Evolutionary conservation across 225 moss, liverwort and hornwort species (phyloP).

Genomic region (Climacium dendroides): DNA sequence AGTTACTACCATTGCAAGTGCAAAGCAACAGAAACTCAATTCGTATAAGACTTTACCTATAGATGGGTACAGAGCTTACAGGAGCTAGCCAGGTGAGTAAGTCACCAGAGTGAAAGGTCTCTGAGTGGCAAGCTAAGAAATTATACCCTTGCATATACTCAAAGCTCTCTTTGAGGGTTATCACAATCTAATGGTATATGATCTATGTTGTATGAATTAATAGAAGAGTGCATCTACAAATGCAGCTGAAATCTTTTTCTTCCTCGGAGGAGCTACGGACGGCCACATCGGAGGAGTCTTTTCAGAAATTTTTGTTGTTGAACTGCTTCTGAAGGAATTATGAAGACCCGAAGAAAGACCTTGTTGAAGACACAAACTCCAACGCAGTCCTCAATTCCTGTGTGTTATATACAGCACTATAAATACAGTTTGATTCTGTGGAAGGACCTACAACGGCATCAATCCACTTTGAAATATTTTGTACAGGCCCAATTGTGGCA

Average conservation of each 20-base stretch:
- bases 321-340: neutral
- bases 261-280: neutral
- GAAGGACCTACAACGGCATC: neutral
- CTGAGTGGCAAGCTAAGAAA: neutral
- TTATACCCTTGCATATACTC: neutral
- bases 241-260: conserved; percentile 2
- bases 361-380: neutral
- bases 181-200: neutral
- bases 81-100: neutral
- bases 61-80: neutral
- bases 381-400: neutral
- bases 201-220: neutral
- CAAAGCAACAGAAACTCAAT: neutral
- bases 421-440: neutral
- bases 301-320: neutral
- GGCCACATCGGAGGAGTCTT: neutral
- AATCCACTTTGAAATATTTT: neutral
- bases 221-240: conserved; percentile 9
- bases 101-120: neutral
- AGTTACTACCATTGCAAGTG: neutral
- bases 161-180: neutral
- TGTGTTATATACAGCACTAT: neutral
- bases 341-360: neutral
- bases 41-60: neutral
- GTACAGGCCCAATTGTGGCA: conserved; percentile 2